Evolutionary conservation across 148 eudicot genomes (phyloP), one percentile per base, ranked within the genome.

Genomic region (Vaccinium corymbosum): DNA sequence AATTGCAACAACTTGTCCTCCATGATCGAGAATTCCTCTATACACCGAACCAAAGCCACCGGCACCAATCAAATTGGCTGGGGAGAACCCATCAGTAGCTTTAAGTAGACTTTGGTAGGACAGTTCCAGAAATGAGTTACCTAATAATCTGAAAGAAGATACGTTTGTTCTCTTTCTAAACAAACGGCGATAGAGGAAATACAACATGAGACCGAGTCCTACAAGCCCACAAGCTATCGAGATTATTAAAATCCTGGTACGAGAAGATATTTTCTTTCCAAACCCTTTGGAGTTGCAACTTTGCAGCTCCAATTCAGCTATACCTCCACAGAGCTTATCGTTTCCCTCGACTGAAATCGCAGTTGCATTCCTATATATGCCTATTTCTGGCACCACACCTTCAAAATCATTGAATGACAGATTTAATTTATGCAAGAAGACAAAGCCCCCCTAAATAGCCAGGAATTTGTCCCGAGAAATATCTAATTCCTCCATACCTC

Each of bases 261-360:
- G 61, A 15, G 19, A 3, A 56, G 7, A 56, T 3, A 0, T 15
- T 14, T 15, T 14, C 19, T 16, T 55, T 55, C 20, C 15, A 3
- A 2, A 16, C 11, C 70, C 70, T 62, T 62, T n/a, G 27, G 27
- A 62, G 70, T 62, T 62, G 35, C 56, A 64, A 7, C 53, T 15
- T 9, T 16, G 83, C 6, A 19, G 62, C 62, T 64, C 19, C 50
- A 81, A 50, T 62, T 81, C 56, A 42, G 75, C 8, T 4, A 49
- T 12, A 46, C 74, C 83, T 46, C 83, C 83, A 46, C 83, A 81
- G 14, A 81, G 75, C 49, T 81, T 64, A 20, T 20, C 48, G 70
- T 81, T 81, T 46, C 75, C 75, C 15, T 38, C 4, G 0, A 81
- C 16, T 19, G 83, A 81, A 11, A 68, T 49, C 25, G 3, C 22